These are phyloP conservation scores for Boletus fagicola DNA, from an alignment of 768 basidiomycete species.

Conservation along the genomic window DNA sequence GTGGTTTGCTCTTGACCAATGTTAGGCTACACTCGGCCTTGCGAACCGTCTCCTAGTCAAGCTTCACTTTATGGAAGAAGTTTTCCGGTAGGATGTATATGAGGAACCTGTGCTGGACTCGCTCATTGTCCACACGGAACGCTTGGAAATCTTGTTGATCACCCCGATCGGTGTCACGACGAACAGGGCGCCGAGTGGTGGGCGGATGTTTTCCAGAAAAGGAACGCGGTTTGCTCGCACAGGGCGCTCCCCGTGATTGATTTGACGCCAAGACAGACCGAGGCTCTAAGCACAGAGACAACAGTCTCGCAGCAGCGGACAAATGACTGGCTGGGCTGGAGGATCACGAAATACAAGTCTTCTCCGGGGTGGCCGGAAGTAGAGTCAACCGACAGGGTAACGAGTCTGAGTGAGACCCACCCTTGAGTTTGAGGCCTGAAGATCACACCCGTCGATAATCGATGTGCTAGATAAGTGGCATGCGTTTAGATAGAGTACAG, in stretches of 20 bases:
- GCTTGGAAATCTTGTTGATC: neutral
- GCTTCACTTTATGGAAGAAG: too few relatives aligned
- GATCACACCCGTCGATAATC: neutral
- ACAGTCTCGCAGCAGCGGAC: neutral
- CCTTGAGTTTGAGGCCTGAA: too few relatives aligned
- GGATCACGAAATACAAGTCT: neutral
- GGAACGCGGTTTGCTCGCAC: neutral
- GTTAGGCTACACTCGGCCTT: too few relatives aligned
- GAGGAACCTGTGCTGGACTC: neutral
- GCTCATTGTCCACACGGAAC: too few relatives aligned
- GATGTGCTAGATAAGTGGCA: neutral
- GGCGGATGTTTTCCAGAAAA: neutral
- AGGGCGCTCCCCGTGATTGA: neutral
- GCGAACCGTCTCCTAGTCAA: too few relatives aligned
- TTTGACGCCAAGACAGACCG: neutral
- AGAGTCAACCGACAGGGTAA: too few relatives aligned
- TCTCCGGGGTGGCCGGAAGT: too few relatives aligned
- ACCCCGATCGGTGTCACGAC: neutral
- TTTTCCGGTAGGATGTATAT: neutral
- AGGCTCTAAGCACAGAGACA: neutral
- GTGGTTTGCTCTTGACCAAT: too few relatives aligned
- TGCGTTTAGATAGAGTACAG: neutral
- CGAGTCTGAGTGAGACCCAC: too few relatives aligned
- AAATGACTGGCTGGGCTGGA: neutral
- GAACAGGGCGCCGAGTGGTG: neutral